A percentile compares a stretch with the other conserved stretches of the same genome.
Evolutionary conservation across 306 rosid genomes (phyloP).

Genomic region (Ochetophila trinervis): DNA sequence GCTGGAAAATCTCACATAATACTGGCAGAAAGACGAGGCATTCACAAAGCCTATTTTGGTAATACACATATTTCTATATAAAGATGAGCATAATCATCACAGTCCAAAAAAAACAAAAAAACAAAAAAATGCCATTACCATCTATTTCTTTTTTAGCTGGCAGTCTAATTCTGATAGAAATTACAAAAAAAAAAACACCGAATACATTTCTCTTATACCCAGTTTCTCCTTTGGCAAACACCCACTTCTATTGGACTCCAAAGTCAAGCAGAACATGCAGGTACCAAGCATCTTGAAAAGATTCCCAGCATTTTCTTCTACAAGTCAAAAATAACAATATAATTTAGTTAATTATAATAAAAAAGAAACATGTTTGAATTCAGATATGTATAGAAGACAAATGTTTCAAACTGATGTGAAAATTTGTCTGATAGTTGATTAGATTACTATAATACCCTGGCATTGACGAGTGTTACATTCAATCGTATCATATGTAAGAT

Average conservation of each 20-base stretch:
- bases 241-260: neutral
- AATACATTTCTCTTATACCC: too few relatives aligned
- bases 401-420: neutral
- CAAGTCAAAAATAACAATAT: constrained; percentile 1
- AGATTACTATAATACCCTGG: neutral
- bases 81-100: too few relatives aligned
- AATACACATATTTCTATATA: too few relatives aligned
- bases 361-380: neutral
- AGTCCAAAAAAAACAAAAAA: too few relatives aligned
- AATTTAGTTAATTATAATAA: neutral
- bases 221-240: neutral
- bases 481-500: neutral
- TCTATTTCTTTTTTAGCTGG: too few relatives aligned
- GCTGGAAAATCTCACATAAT: too few relatives aligned
- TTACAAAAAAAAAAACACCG: too few relatives aligned
- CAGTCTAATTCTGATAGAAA: too few relatives aligned
- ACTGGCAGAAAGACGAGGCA: too few relatives aligned
- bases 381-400: neutral
- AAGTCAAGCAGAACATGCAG: constrained; percentile 66
- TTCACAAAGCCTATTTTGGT: too few relatives aligned
- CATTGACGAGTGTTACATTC: neutral
- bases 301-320: constrained; percentile 77
- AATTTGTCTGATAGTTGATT: neutral
- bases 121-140: too few relatives aligned
- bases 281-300: constrained; percentile 75